These are phyloP conservation scores for Blastocystis sp. DNA, from an alignment of 352 stramenopile genomes.

Conservation along the genomic window DNA sequence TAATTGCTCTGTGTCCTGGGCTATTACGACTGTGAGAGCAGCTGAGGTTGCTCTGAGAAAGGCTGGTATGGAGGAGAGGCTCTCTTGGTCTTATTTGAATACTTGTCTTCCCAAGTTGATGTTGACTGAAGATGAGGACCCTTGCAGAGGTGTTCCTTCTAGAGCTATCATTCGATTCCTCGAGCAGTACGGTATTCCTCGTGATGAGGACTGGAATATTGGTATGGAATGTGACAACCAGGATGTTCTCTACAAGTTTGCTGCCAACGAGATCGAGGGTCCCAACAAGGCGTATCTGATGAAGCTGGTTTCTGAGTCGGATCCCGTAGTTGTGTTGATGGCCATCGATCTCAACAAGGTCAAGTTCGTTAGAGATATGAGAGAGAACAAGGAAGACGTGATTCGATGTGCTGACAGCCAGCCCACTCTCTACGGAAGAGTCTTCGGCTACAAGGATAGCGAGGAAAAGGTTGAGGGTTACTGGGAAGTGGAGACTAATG, in stretches of 20 bases:
- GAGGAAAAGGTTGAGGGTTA: neutral
- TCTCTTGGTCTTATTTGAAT: neutral
- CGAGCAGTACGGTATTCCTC: neutral
- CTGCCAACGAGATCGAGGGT: neutral
- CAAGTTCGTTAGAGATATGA: neutral
- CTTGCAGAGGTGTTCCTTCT: neutral
- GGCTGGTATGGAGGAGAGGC: neutral
- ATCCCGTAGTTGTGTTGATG: neutral
- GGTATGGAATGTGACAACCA: neutral
- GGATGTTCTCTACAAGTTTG: neutral
- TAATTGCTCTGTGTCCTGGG: neutral
- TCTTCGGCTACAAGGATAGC: neutral
- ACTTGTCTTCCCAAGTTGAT: neutral
- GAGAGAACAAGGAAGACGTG: neutral
- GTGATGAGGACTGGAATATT: neutral
- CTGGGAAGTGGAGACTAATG: neutral
- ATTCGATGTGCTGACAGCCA: neutral
- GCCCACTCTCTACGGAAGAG: neutral
- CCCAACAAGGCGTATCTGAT: slow-evolving; percentile 18
- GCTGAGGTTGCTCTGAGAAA: neutral
- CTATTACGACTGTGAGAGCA: neutral
- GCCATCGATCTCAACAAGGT: neutral
- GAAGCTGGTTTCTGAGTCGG: neutral
- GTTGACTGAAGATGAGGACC: neutral
- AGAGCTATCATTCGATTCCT: neutral